Evolutionary conservation across 805 yeast species (phyloP), one percentile per base, ranked within the genome.

Genomic region (Candida sanyiensis): DNA sequence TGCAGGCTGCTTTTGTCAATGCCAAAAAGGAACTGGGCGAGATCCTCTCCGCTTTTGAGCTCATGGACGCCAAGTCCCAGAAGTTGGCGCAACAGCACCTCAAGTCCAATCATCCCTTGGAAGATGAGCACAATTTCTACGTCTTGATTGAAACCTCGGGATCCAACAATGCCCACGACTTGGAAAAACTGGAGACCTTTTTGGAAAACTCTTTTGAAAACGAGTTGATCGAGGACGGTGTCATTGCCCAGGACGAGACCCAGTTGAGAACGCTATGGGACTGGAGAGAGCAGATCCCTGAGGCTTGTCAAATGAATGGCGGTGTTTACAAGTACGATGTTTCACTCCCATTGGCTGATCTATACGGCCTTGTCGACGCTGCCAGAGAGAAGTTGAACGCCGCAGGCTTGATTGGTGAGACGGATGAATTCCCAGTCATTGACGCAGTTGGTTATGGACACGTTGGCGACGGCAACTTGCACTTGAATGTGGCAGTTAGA

Each of bases 291-390:
- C 73, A 82, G 46, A 77, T 90, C 46, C 87, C 96, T 28, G 98
- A 93, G 65, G 89, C 96, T 6, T 72, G 85, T 6, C 82, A 84
- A 36, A 71, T 75, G 44, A 78, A 71, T 26, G 97, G 98, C 37
- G 98, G 97, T 51, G 97, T 90, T 37, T 93, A 90, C 69, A 93
- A 93, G 66, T 93, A 93, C 57, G 98, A 93, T 53, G 96, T 93
- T 27, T 88, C 97, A 3, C 66, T 93, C 43, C 97, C 97, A 25
- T 70, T 93, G 48, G 68, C 73, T 16, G 85, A 79, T 38, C 69
- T 93, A 64, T 93, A 88, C 57, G 81, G 81, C 10, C 66, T 93
- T 37, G 95, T 90, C 17, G 83, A 77, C 33, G 95, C 82, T 6
- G 79, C 80, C n/a, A 75, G 80, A 49, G 76, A 62, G 32, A 73